Percentiles rank a stretch among this genome's conserved stretches.
phyloP scores from a whole-genome alignment of 495 filamentous ascomycete species.

The Hyaloscypha hepaticicola region DNA sequence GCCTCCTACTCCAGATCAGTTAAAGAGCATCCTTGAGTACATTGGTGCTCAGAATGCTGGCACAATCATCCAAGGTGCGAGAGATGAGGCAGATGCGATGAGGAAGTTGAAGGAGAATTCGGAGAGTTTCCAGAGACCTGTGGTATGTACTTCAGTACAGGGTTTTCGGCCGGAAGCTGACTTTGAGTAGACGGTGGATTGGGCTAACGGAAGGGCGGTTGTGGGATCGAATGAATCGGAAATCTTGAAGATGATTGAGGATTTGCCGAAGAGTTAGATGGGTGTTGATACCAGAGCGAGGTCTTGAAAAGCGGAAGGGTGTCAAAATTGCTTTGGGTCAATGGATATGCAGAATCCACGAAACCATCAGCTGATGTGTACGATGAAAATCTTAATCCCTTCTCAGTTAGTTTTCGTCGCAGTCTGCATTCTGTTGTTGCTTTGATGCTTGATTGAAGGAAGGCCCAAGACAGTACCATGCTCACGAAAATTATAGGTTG shows the following conservation, averaged over 20 bases:
- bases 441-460: neutral
- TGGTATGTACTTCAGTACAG: constrained; percentile 50
- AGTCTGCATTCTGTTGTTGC: neutral
- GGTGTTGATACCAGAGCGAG: constrained; percentile 10
- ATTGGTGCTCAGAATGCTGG: constrained; percentile 54
- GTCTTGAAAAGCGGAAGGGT: neutral
- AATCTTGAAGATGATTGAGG: constrained; percentile 74
- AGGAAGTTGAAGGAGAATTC: constrained; percentile 61
- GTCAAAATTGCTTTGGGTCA: neutral
- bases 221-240: constrained; percentile 77
- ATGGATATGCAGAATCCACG: neutral
- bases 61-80: constrained; percentile 69
- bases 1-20: constrained; percentile 77
- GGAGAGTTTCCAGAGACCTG: constrained; percentile 67
- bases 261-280: constrained; percentile 50
- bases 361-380: neutral
- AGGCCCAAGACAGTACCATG: neutral
- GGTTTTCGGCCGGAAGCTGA: neutral
- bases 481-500: neutral
- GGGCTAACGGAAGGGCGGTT: constrained; percentile 83
- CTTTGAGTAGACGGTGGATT: constrained; percentile 72
- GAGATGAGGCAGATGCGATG: constrained; percentile 69
- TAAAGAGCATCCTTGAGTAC: constrained; percentile 86
- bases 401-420: neutral
- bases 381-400: neutral